A percentile compares a stretch with the other conserved stretches of the same genome.
phyloP scores from a whole-genome alignment of 495 filamentous ascomycete species.

The Neurospora sp. region DNA sequence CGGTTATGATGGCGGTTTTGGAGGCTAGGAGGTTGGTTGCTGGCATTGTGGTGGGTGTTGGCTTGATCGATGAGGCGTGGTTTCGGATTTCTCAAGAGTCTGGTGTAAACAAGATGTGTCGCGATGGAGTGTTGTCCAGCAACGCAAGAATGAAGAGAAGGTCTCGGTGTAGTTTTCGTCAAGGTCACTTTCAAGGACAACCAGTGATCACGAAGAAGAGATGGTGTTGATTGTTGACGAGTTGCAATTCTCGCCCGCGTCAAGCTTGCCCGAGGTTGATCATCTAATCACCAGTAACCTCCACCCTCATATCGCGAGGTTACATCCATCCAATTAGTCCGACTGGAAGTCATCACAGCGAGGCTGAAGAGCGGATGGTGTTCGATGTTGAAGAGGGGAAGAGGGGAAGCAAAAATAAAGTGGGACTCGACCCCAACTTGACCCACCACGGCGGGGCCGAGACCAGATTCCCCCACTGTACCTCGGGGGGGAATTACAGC shows the following conservation, averaged over 20 bases:
- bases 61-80: too few species aligned
- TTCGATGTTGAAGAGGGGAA: not conserved
- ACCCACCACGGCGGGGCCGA: not conserved
- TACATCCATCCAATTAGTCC: not conserved
- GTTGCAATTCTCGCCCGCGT: not conserved
- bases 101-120: too few species aligned
- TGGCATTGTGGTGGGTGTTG: conserved; percentile 6
- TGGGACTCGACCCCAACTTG: not conserved
- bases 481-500: conserved; percentile 21
- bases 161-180: not conserved
- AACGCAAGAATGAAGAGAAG: not conserved
- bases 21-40: conserved; percentile 45
- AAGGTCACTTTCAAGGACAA: not conserved
- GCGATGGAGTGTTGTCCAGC: too few species aligned
- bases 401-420: not conserved
- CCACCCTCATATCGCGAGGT: not conserved
- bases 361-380: not conserved
- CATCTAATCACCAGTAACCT: not conserved
- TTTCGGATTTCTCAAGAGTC: too few species aligned
- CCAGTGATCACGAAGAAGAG: not conserved
- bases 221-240: not conserved
- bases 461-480: not conserved
- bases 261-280: not conserved
- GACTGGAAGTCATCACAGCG: not conserved
- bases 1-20: conserved; percentile 68